Base-by-base conservation (phyloP, 2,329 filamentous ascomycete genomes). In the Stachybotrys echinatus region DNA sequence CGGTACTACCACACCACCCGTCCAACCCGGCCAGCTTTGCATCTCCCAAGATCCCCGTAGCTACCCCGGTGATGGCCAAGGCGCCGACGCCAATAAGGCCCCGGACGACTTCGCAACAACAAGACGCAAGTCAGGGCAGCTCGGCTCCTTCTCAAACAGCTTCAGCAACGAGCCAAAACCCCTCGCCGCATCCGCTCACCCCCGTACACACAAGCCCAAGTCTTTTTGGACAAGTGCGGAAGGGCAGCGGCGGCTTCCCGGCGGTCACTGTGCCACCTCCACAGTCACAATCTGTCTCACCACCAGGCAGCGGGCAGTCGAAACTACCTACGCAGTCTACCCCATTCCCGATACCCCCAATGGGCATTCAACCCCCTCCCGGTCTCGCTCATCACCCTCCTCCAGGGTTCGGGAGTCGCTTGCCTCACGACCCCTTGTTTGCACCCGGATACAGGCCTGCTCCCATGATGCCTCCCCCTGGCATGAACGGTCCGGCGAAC, bases 51-150 rank as follows among this genome's bases (percentile, higher is more conserved):
- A 80, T 92, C 47, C 74, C 86, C 23, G 77, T 89, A 53, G 87
- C 88, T 10, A 94, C 89, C 31, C 92, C 94, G 7, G 85, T 84
- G 22, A 71, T 95, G 44, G 85, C 91, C 12, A 96, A 96, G 65
- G 85, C 85, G 19, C 84, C 90, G 5, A 92, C 89, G 12, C 89
- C 91, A 8, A 86, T 84, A 55, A 87, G 88, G 54, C 80, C 84
- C 37, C 84, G 89, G 49, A 88, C 92, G 53, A 72, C 82, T 44
- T 94, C 90, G 8, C 89, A 95, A 55, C 90, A 95, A 55, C 89
- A 94, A 64, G 86, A 85, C 22, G 83, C 83, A 10, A 82, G 85
- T 62, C 75, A 81, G 7, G 80, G 83, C 6, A 86, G 84, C 47
- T 88, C 89, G 3, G 84, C 87, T 54, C 80, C 84, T 3, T 85